Evolutionary conservation across 1,284 basidiomycete genomes (phyloP), one percentile per base, ranked within the genome.

Genomic region (Leccinum brunneo-olivaceum): DNA sequence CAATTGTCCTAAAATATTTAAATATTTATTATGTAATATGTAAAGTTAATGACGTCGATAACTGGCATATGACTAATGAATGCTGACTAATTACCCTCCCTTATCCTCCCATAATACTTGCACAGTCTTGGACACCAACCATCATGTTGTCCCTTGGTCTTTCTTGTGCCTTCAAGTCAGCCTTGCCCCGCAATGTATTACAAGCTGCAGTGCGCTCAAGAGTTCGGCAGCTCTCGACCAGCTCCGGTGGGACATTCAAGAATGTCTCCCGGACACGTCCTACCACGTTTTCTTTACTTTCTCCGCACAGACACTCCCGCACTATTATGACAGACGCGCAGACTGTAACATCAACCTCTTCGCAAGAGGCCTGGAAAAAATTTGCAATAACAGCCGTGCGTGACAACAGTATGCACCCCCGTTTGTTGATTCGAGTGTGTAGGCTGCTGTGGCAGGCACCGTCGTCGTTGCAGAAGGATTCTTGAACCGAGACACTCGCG

Each of bases 401-500:
- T 61, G 21, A 8, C 23, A 37, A 20, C 34, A 18, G 1, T 12
- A 19, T 40, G 10, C n/a, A 30, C 2, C 3, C 7, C 16, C 18
- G 12, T 41, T 25, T 38, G n/a, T 23, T 29, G 33, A 39, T 39
- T 41, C 44, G 36, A 44, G 48, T 47, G 9, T 48, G 36, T 52
- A 85, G 80, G 77, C 70, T 38, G 79, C 79, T 19, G 80, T 89
- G 30, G 84, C 79, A 36, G 83, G 81, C 14, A 74, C 79, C 4
- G 71, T 84, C 25, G 64, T 89, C 16, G 70, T 76, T 0, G 69
- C 81, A 21, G 76, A 90, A 55, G 71, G 66, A 0, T 70, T 85
- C 39, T 66, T 91, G 53, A 91, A 91, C 57, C 72, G 87, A 48
- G 86, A 90, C 53, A 89, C 85, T 0, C 69, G 86, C 32, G 86